Conservation (phyloP, 192 early-diverging fungal species). For the Dimargaris xerosporica region DNA sequence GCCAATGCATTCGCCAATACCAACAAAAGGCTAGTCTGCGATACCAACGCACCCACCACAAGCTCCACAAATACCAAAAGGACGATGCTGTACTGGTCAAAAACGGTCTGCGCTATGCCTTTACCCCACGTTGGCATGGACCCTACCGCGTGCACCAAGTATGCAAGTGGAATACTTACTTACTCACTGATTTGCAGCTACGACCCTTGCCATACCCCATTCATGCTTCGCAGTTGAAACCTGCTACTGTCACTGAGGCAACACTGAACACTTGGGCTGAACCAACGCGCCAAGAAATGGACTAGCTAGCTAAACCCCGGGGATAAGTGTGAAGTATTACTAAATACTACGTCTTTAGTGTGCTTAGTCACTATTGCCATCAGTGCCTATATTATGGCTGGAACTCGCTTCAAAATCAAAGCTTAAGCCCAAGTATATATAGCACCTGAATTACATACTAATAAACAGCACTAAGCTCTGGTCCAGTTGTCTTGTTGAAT, state of each 20-base stretch:
- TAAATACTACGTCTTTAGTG: constrained; percentile 7
- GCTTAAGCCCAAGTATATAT: no score
- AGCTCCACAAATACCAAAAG: neutral
- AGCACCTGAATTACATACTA: no score
- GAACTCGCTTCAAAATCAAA: no score
- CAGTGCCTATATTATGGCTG: no score
- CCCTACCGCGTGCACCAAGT: neutral
- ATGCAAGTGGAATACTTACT: neutral
- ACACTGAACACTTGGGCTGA: neutral
- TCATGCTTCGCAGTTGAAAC: neutral
- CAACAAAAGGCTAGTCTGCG: neutral
- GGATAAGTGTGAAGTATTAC: no score
- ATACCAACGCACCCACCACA: neutral
- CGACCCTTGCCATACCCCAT: neutral
- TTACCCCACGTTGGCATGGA: neutral
- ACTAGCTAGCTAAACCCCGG: no score
- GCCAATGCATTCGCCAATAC: neutral
- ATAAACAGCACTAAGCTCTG: no score
- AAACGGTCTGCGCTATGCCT: neutral
- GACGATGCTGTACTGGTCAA: neutral
- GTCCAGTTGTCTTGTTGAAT: no score
- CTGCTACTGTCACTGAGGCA: neutral
- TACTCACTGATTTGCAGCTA: neutral
- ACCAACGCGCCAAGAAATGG: neutral
- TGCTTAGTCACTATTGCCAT: no score